A percentile compares a stretch with the other conserved stretches of the same genome.
phyloP scores from a whole-genome alignment of 2,329 filamentous ascomycete species.

The Sporothrix brasiliensis region DNA sequence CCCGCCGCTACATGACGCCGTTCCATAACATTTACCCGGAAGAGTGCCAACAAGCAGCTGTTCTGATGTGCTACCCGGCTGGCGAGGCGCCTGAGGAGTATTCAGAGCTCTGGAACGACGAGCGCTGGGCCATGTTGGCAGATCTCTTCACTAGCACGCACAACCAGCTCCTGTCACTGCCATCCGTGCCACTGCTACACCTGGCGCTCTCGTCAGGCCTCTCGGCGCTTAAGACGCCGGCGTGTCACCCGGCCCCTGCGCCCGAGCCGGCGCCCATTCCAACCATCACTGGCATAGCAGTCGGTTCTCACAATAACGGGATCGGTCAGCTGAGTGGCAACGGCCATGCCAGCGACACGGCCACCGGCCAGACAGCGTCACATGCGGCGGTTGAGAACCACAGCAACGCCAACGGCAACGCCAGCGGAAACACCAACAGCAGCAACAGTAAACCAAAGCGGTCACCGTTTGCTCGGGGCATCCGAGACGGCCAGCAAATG shows the following conservation, averaged over 20 bases:
- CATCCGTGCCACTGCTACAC: conserved; percentile 80
- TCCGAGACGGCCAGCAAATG: conserved; percentile 39
- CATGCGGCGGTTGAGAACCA: conserved; percentile 25
- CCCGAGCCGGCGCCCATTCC: neutral
- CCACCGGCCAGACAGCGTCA: neutral
- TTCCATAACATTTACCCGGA: conserved; percentile 69
- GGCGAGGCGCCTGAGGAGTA: conserved; percentile 52
- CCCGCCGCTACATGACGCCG: conserved; percentile 75
- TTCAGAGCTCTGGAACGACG: conserved; percentile 67
- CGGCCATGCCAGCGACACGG: neutral
- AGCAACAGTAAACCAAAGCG: neutral
- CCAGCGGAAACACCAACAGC: conserved; percentile 26
- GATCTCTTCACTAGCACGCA: conserved; percentile 82
- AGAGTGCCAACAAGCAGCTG: conserved; percentile 73
- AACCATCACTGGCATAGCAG: neutral
- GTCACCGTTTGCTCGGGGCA: conserved; percentile 30
- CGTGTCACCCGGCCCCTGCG: conserved; percentile 70
- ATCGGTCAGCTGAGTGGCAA: neutral
- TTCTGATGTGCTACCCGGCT: conserved; percentile 74
- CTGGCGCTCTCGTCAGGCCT: conserved; percentile 88
- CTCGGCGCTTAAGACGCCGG: conserved; percentile 92
- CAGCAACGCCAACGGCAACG: conserved; percentile 27
- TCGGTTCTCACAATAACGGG: neutral
- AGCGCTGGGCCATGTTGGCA: conserved; percentile 76
- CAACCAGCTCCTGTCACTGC: conserved; percentile 81